These are phyloP conservation scores for Colletotrichum incanum DNA, from an alignment of 2,329 filamentous ascomycete genomes.

Conservation along the genomic window DNA sequence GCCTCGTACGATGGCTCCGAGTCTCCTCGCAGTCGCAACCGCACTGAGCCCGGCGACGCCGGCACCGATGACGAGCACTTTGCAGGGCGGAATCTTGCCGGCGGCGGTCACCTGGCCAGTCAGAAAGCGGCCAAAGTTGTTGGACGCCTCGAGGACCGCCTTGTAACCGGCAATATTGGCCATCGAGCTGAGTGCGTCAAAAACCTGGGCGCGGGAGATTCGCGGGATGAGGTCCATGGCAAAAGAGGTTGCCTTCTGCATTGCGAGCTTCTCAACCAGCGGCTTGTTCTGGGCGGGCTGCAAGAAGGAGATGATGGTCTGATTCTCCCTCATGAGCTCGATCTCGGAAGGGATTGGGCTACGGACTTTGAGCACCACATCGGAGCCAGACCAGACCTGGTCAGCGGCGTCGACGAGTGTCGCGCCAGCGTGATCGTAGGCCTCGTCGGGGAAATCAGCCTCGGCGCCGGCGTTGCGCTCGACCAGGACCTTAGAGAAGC, in stretches of 20 bases:
- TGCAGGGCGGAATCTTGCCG: slow-evolving; percentile 91
- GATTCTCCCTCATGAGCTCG: slow-evolving; percentile 75
- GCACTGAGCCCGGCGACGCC: slow-evolving; percentile 91
- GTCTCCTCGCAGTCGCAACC: slow-evolving; percentile 86
- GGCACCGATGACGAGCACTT: slow-evolving; percentile 91
- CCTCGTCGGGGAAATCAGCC: slow-evolving; percentile 84
- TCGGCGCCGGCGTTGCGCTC: slow-evolving; percentile 85
- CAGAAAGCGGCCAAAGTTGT: slow-evolving; percentile 89
- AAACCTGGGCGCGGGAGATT: slow-evolving; percentile 90
- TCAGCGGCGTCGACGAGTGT: slow-evolving; percentile 78
- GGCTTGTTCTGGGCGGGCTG: slow-evolving; percentile 86
- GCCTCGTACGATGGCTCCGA: slow-evolving; percentile 91
- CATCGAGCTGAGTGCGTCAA: slow-evolving; percentile 93
- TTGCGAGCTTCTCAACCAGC: slow-evolving; percentile 81
- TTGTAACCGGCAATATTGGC: slow-evolving; percentile 96
- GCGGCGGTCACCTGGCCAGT: slow-evolving; percentile 93
- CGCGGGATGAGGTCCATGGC: slow-evolving; percentile 95
- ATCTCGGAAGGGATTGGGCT: slow-evolving; percentile 81
- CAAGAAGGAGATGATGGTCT: slow-evolving; percentile 86
- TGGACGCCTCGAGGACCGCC: slow-evolving; percentile 90
- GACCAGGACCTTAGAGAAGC: slow-evolving; percentile 82
- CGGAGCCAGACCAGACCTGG: slow-evolving; percentile 80
- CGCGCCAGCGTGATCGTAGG: slow-evolving; percentile 84
- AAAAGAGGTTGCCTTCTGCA: slow-evolving; percentile 81
- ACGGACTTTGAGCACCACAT: slow-evolving; percentile 89